Base-by-base conservation (phyloP, 2,329 filamentous ascomycete genomes). In the Boeremia lycopersici region DNA sequence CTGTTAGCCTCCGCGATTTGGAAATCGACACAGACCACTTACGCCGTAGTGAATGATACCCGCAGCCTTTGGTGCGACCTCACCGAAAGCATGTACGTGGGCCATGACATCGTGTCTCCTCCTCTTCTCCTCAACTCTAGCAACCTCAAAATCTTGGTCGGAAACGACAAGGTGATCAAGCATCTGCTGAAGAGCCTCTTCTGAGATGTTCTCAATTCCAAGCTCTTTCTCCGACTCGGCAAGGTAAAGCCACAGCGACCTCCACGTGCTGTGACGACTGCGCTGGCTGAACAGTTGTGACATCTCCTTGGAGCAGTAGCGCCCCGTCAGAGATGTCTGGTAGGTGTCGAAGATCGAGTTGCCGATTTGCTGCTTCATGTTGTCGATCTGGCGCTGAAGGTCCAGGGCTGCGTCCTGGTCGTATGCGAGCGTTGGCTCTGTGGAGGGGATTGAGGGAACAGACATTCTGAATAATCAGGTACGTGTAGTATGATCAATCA, bases 181-280 rank as follows among this genome's bases (percentile, higher is more conserved):
- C 74, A 82, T 77, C 69, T 82, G 77, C 51, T 70, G 58, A 48
- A 82, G 74, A 1, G 79, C 80, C 35, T 93, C 82, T n/a, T 85
- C 83, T 12, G 84, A 86, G 71, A 96, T 93, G 3, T 40, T 61
- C 8, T 84, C 79, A 41, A 96, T 84, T 2, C 91, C 91, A 2
- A 96, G 83, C 74, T 93, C 89, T 74, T 87, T 87, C 80, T 96
- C 89, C 9, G 84, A 82, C 80, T 96, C 88, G 23, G 92, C 92
- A 10, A 96, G 88, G 77, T 83, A 87, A 39, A 93, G 79, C 93
- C 93, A 97, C 15, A 96, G 85, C 73, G 90, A 83, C 61, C 92
- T 86, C 91, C 91, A 96, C 50, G 86, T 91, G 36, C 85, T 87
- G 74, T 87, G 86, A 28, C 91, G 84, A 48, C 86, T 88, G 38